Evolutionary conservation across 352 stramenopile genomes (phyloP).

Genomic region (Phytophthora hibernalis): DNA sequence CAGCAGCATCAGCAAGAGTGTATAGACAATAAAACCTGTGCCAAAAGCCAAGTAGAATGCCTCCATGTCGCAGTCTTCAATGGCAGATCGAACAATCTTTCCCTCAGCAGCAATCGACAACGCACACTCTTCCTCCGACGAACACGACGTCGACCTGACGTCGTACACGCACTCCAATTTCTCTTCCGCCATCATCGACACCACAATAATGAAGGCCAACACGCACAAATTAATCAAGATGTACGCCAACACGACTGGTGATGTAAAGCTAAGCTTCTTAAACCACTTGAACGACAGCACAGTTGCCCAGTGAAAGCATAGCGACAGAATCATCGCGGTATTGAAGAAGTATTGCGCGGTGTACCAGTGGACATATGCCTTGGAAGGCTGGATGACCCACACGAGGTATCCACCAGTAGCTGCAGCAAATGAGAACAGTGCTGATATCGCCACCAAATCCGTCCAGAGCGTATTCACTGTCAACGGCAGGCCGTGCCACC

Average conservation of each 20-base stretch:
- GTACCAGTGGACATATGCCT: conserved; percentile 87
- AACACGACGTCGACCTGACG: conserved; percentile 59
- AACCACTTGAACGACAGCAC: conserved; percentile 89
- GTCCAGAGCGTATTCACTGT: conserved; percentile 88
- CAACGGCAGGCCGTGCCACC: conserved; percentile 83
- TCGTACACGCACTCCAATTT: conserved; percentile 85
- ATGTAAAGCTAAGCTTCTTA: conserved; percentile 87
- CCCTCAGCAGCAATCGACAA: conserved; percentile 71
- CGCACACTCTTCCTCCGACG: conserved; percentile 60
- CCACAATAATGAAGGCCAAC: conserved; percentile 70
- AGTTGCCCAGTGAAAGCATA: conserved; percentile 90
- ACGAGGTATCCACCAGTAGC: conserved; percentile 79
- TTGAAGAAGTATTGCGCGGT: conserved; percentile 91
- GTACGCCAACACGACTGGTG: conserved; percentile 78
- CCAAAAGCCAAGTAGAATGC: conserved; percentile 83
- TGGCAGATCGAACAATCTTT: conserved; percentile 69
- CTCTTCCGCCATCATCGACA: conserved; percentile 53
- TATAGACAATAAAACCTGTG: conserved; percentile 84
- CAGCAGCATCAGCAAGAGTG: conserved; percentile 84
- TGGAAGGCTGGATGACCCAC: conserved; percentile 87
- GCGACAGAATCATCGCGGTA: conserved; percentile 84
- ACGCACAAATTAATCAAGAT: conserved; percentile 70
- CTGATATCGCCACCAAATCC: conserved; percentile 84
- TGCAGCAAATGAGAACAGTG: conserved; percentile 85
- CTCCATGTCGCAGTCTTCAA: conserved; percentile 80